Evolutionary conservation across 352 stramenopile genomes (phyloP), one percentile per base, ranked within the genome.

Genomic region (Phytophthora idaei): DNA sequence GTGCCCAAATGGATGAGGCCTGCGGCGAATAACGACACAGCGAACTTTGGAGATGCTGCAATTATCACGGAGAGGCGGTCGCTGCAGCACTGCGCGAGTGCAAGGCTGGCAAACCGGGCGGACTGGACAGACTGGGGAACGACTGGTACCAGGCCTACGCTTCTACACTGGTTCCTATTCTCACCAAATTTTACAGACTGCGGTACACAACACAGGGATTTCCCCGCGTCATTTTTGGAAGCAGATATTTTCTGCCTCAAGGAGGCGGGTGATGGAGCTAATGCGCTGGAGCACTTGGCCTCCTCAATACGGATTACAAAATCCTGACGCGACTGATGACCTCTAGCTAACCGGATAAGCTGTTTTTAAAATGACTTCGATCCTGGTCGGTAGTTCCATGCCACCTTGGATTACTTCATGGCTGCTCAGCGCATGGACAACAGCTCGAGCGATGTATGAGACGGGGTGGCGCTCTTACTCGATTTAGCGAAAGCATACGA

Each of bases 261-360:
- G 31, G 62, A 68, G 12, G 34, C 4, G 15, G 12, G 44, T 45
- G 36, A 27, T 5, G 9, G 1, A 0, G 3, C 4, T 3, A 47
- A 62, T 15, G 28, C 61, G 4, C 45, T 68, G 0, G 52, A 4
- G 34, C 61, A 5, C 32, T 68, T 3, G 61, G 52, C 1, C 14
- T 68, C 5, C 37, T 62, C 1, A 45, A 62, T 39, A 54, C 52
- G 0, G 52, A 68, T 14, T 68, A 68, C 37, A 68, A 68, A 4
- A 57, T 62, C 1, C 3, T 68, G 2, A 58, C 52, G 2, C 14
- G 51, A 0, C 3, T 61, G 1, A 32, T 37, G 0, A 25, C 46
- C 45, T 10, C 12, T 39, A 21, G 46, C 27, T 5, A 0, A 25
- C 55, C 52, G 41, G 0, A 60, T 46, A 0, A 42, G 14, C 11